A percentile compares a stretch with the other conserved stretches of the same genome.
phyloP scores from a whole-genome alignment of 176 grass and related monocot species.

The Aegilops longissima region DNA sequence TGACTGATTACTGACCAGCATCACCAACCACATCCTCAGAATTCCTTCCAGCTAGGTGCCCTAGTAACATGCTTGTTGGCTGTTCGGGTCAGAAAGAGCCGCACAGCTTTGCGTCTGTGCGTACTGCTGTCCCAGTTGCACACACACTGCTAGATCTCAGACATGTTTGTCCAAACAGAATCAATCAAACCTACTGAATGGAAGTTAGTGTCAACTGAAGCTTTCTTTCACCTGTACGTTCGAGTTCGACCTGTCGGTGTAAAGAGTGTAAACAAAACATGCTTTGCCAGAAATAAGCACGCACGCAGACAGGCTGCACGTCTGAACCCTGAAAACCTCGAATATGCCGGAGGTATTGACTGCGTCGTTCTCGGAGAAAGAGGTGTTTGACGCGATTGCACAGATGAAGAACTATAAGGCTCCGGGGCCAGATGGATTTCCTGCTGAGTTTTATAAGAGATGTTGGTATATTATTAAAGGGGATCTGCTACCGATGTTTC shows the following conservation, averaged over 20 bases:
- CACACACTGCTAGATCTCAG: not conserved
- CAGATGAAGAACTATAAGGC: too few relatives aligned
- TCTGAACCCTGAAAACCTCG: not conserved
- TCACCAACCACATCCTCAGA: constrained; percentile 5
- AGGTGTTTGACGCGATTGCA: too few relatives aligned
- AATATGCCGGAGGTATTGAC: not conserved
- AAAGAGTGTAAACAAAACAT: not conserved
- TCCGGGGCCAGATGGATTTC: too few relatives aligned
- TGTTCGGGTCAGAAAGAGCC: not conserved
- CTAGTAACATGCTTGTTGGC: not conserved
- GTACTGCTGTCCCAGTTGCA: not conserved
- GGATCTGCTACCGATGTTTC: too few relatives aligned
- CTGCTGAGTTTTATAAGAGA: too few relatives aligned
- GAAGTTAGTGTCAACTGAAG: not conserved
- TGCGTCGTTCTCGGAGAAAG: too few relatives aligned
- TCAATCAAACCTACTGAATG: too few relatives aligned
- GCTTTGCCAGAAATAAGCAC: not conserved
- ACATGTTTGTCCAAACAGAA: not conserved
- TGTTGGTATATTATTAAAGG: too few relatives aligned
- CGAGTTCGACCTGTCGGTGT: not conserved
- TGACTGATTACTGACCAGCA: not conserved
- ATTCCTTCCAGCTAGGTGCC: constrained; percentile 29
- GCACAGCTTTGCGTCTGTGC: not conserved
- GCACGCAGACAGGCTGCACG: not conserved
- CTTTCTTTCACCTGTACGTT: not conserved